These are phyloP conservation scores for Solanum lignicaule DNA, from an alignment of 257 asterid genomes.

Conservation along the genomic window DNA sequence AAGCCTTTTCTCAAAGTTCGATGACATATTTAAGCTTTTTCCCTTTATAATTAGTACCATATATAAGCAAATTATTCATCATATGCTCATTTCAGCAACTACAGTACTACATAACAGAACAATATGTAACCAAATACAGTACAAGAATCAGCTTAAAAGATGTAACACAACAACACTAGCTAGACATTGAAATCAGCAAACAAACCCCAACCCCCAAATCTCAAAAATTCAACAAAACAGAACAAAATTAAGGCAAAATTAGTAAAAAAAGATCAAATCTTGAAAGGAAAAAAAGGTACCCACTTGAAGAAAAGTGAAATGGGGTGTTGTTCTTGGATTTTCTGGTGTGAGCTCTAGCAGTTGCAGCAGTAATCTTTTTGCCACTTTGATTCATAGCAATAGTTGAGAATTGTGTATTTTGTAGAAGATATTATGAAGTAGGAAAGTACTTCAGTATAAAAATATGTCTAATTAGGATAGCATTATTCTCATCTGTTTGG, in stretches of 20 bases:
- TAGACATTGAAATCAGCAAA: not conserved
- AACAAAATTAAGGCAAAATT: not conserved
- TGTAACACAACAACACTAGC: not conserved
- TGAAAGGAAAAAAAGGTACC: no score
- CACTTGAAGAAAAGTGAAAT: slow-evolving; percentile 16
- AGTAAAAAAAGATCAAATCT: not conserved
- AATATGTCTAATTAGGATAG: not conserved
- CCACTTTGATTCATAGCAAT: not conserved
- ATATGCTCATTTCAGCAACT: not conserved
- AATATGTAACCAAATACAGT: not conserved
- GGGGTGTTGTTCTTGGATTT: slow-evolving; percentile 9
- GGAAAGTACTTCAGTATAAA: not conserved
- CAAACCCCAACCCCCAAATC: not conserved
- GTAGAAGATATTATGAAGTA: not conserved
- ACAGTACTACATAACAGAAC: not conserved
- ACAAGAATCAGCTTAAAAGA: not conserved
- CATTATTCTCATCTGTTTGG: not conserved
- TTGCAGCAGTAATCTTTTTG: slow-evolving; percentile 31
- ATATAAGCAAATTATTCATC: not conserved
- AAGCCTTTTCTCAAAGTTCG: no score
- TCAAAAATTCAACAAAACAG: not conserved
- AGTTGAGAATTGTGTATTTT: not conserved
- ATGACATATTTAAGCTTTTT: no score
- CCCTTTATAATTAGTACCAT: not conserved
- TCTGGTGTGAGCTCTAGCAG: slow-evolving; percentile 38